Evolutionary conservation across 164 flowering plant genomes (phyloP).

Genomic region (Euptelea pleiosperma): DNA sequence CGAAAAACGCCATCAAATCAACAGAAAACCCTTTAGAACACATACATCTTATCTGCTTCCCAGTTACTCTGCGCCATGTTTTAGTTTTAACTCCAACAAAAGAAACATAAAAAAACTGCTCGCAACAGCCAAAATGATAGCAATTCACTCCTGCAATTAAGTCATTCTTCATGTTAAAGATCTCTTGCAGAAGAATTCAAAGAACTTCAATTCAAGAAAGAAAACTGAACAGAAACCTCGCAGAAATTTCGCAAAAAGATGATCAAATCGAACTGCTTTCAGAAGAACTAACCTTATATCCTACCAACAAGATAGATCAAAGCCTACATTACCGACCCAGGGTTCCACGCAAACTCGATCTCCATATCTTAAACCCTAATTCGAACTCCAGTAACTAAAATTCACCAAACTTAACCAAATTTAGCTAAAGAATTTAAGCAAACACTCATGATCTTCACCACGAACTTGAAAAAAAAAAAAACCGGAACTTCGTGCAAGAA

Average conservation of each 20-base stretch:
- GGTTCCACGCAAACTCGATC: slow-evolving; percentile 19
- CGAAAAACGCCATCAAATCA: neutral
- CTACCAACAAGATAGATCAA: slow-evolving; percentile 11
- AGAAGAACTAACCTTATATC: slow-evolving; percentile 11
- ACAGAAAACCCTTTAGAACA: neutral
- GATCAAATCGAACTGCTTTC: neutral
- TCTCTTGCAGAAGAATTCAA: neutral
- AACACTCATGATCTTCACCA: neutral
- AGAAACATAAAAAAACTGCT: slow-evolving; percentile 5
- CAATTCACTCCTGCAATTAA: slow-evolving; percentile 20
- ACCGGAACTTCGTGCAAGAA: neutral
- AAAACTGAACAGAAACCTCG: neutral
- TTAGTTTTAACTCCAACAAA: slow-evolving; percentile 3
- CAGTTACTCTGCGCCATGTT: slow-evolving; percentile 65
- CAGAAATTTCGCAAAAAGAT: neutral
- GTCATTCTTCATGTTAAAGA: neutral
- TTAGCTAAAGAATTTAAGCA: neutral
- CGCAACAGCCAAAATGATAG: slow-evolving; percentile 2
- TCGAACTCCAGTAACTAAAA: slow-evolving; percentile 11
- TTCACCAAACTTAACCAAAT: neutral
- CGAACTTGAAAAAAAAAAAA: neutral
- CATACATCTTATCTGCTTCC: slow-evolving; percentile 75
- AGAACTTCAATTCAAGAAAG: neutral
- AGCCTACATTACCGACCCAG: slow-evolving; percentile 25
- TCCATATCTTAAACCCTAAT: slow-evolving; percentile 17